Evolutionary conservation across 805 yeast genomes (phyloP).

Genomic region (Candida namnaoensis): DNA sequence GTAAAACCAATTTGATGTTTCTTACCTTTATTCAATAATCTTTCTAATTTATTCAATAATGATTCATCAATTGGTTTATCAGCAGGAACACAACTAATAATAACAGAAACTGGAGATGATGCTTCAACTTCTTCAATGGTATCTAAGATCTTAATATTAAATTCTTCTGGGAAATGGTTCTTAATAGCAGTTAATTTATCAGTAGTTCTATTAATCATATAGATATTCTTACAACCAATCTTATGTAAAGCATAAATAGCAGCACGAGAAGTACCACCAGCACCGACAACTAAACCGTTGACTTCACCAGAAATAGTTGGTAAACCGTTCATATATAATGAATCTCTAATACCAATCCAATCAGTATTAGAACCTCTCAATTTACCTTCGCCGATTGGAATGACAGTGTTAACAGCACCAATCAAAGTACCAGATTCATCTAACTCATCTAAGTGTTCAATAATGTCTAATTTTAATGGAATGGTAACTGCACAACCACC

Average conservation of each 20-base stretch:
- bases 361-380: slow-evolving; percentile 89
- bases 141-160: slow-evolving; percentile 50
- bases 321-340: slow-evolving; percentile 58
- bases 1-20: slow-evolving; percentile 26
- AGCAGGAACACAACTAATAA: slow-evolving; percentile 81
- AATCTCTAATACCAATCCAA: slow-evolving; percentile 79
- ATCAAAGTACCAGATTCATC: slow-evolving; percentile 72
- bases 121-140: slow-evolving; percentile 34
- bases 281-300: slow-evolving; percentile 81
- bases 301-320: slow-evolving; percentile 27
- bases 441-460: slow-evolving; percentile 54
- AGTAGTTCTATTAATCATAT: slow-evolving; percentile 72
- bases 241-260: slow-evolving; percentile 79
- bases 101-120: slow-evolving; percentile 38
- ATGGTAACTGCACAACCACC: slow-evolving; percentile 97
- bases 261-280: slow-evolving; percentile 97
- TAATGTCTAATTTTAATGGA: slow-evolving; percentile 81
- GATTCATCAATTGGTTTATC: slow-evolving; percentile 55
- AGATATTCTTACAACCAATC: slow-evolving; percentile 72
- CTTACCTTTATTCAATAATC: slow-evolving; percentile 33
- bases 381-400: slow-evolving; percentile 38
- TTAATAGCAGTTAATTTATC: slow-evolving; percentile 55
- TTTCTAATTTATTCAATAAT: slow-evolving; percentile 39
- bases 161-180: slow-evolving; percentile 49
- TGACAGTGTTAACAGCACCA: slow-evolving; percentile 91